Evolutionary conservation across 2,329 filamentous ascomycete genomes (phyloP), one percentile per base, ranked within the genome.

Genomic region (Colletotrichum sojae): DNA sequence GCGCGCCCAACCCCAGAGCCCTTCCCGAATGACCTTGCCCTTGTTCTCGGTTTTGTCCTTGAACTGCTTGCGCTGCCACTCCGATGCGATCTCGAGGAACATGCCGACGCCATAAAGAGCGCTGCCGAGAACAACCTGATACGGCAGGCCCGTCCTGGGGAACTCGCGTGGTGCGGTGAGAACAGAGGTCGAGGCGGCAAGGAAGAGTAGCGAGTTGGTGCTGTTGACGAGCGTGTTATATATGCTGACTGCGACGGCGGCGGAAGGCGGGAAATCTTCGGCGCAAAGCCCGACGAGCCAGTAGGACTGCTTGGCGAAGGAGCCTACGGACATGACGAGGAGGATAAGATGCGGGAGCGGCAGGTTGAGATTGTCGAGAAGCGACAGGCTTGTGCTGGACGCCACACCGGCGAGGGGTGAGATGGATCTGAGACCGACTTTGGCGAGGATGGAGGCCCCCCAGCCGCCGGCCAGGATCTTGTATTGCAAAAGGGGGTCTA

Each of bases 171-270:
- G 67, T 3, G 73, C 77, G 25, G 72, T 69, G 5, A 78, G 71
- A 0, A 78, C 76, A 2, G 85, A 87, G 0, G 86, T 87, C 16
- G 82, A 78, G 2, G 81, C 75, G 48, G 83, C 82, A 39, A 88
- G 77, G 72, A 89, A 86, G 16, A 89, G 79, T 15, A 91, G 81
- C 0, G 84, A 83, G 76, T 87, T 90, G 36, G 84, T 15, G n/a
- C 81, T 81, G 79, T 91, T 91, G 74, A 85, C 75, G 10, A 86
- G 43, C 0, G 83, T 82, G 76, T 91, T 91, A 81, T 86, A 88
- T 2, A 76, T 58, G 15, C 79, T 78, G 15, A 91, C 81, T 2
- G 76, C 66, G 0, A 83, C 49, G 0, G 87, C 87, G 2, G 78
- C 76, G 0, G 53, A 22, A 0, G 83, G 78, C 0, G 79, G 79